phyloP scores from a whole-genome alignment of 2,329 filamentous ascomycete genomes.

The Xylaria sp. region DNA sequence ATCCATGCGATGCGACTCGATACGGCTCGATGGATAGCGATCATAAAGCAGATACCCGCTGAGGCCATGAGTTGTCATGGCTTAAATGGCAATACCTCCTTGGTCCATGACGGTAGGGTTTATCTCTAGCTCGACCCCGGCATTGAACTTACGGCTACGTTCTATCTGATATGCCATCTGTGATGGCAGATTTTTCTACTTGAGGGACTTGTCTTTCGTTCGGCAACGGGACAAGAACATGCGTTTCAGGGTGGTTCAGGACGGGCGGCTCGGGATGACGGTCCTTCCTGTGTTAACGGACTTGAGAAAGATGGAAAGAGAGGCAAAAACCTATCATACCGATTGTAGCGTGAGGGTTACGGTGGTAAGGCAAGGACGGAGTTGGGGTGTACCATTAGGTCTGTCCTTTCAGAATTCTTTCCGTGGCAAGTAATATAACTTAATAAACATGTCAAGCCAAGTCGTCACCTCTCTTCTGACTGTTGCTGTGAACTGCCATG shows the following conservation, averaged over 20 bases:
- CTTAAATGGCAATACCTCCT: slow-evolving; percentile 20
- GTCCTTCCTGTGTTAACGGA: neutral
- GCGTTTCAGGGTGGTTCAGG: neutral
- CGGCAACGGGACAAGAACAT: slow-evolving; percentile 9
- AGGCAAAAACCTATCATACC: slow-evolving; percentile 2
- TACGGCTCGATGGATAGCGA: slow-evolving; percentile 26
- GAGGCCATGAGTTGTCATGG: slow-evolving; percentile 15
- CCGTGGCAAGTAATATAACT: slow-evolving; percentile 10
- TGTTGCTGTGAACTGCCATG: too few relatives aligned
- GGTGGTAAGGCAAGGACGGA: slow-evolving; percentile 7
- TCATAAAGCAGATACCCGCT: slow-evolving; percentile 16
- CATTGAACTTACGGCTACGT: slow-evolving; percentile 10
- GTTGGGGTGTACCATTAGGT: slow-evolving; percentile 18
- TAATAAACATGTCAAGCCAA: slow-evolving; percentile 11
- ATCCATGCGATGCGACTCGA: slow-evolving; percentile 22
- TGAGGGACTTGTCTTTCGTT: slow-evolving; percentile 7
- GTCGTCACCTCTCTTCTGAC: neutral
- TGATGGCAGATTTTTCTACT: slow-evolving; percentile 6
- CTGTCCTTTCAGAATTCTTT: slow-evolving; percentile 8
- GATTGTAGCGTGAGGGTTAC: slow-evolving; percentile 7
- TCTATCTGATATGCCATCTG: slow-evolving; percentile 9
- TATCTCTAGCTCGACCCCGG: slow-evolving; percentile 5
- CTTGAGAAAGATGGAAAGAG: neutral
- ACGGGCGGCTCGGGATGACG: neutral
- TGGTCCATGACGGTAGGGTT: slow-evolving; percentile 14